Base-by-base conservation (phyloP, 306 rosid genomes). In the Bauhinia variegata region DNA sequence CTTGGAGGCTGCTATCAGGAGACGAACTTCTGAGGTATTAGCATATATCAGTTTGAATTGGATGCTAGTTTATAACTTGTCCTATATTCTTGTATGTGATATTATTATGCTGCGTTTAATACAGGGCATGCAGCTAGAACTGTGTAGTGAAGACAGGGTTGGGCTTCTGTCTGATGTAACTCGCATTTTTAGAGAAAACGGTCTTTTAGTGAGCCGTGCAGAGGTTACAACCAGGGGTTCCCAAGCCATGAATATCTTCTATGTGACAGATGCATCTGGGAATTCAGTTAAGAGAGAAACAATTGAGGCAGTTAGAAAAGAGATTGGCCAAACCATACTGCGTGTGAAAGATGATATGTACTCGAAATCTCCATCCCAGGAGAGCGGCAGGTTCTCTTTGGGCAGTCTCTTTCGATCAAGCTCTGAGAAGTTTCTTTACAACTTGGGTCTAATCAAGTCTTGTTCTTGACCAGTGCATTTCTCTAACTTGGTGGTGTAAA, bases 81-180 rank as follows among this genome's bases (percentile, higher is more conserved):
- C 11, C 47, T 6, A 52, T 37, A 34, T 31, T 53, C 39, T 23
- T 23, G 34, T 51, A 11, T 52, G 9, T 74, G 53, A 70, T 19
- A 54, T n/a, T 51, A 38, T 33, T 34, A 17, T 28, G 28, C 28
- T 23, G 41, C 66, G 44, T 79, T 63, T 65, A n/a, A 65, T 70
- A 58, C 78, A 93, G 99, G 99, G 99, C 8, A 84, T 90, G 80
- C 83, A 85, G 71, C 90, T 93, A 68, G 96, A 93, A 72, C 84
- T 93, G 15, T 88, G 90, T 62, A 65, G 97, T 10, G 95, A 93
- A 11, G 99, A 93, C 70, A 86, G 97, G 71, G 79, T 75, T 15
- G 99, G 99, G 10, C 97, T 93, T 54, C 79, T 93, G 6, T 93
- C 97, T 9, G 97, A 93, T 23, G 97, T 88, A 75, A 93, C 99